Evolutionary conservation across 2,329 filamentous ascomycete genomes (phyloP).

Genomic region (Diaporthe citri): DNA sequence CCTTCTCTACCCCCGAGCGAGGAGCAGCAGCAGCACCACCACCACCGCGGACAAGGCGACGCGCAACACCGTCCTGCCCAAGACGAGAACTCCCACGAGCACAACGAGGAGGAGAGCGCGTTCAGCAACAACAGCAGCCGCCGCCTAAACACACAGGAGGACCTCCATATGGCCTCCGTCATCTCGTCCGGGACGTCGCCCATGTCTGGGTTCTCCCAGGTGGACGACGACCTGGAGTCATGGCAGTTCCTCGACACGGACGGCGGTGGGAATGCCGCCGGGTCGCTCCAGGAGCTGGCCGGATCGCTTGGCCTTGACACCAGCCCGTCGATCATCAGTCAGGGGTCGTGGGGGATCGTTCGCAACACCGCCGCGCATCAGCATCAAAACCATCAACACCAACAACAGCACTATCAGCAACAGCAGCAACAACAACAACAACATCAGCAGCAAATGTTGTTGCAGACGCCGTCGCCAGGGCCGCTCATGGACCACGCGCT

Average conservation of each 20-base stretch:
- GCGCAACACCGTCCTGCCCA: not conserved
- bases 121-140: not conserved
- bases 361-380: slow-evolving; percentile 51
- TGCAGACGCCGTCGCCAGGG: slow-evolving; percentile 42
- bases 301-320: slow-evolving; percentile 55
- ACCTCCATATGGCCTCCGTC: slow-evolving; percentile 49
- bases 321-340: slow-evolving; percentile 64
- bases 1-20: slow-evolving; percentile 4
- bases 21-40: not conserved
- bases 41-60: not conserved
- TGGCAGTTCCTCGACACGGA: slow-evolving; percentile 34
- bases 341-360: slow-evolving; percentile 64
- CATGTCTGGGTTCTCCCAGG: slow-evolving; percentile 36
- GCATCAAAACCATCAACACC: slow-evolving; percentile 21
- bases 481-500: slow-evolving; percentile 55
- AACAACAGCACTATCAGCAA: slow-evolving; percentile 43
- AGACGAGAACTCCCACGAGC: not conserved
- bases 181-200: slow-evolving; percentile 48
- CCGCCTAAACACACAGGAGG: not conserved
- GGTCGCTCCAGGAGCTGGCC: slow-evolving; percentile 8
- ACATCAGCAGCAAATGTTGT: not conserved
- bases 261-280: slow-evolving; percentile 48
- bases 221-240: slow-evolving; percentile 49
- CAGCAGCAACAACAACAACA: not conserved
- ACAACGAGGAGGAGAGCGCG: not conserved